These are phyloP conservation scores for Carex scoparia DNA, from an alignment of 176 grass and related monocot species.

Conservation along the genomic window DNA sequence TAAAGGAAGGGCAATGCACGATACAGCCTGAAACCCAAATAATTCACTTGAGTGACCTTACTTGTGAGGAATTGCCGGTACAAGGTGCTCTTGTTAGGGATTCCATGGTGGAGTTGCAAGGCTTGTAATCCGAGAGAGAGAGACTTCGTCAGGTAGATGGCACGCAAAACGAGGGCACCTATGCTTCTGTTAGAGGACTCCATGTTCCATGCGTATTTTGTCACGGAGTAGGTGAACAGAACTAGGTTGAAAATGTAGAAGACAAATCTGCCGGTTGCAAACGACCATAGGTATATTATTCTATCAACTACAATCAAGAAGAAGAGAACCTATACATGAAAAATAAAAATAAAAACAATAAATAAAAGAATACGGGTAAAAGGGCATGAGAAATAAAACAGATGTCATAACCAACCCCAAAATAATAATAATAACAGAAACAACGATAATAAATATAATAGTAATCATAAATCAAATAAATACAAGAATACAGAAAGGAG, in stretches of 20 bases:
- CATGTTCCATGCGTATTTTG: slow-evolving; percentile 91
- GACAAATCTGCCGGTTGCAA: slow-evolving; percentile 77
- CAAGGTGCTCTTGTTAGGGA: slow-evolving; percentile 90
- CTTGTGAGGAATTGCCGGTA: slow-evolving; percentile 93
- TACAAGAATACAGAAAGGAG: background rate
- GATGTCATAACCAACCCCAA: background rate
- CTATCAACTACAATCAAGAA: slow-evolving; percentile 98
- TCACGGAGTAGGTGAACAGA: slow-evolving; percentile 92
- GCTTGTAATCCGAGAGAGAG: slow-evolving; percentile 83
- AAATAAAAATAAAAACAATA: slow-evolving; percentile 14
- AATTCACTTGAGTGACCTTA: slow-evolving; percentile 97
- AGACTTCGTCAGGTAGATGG: slow-evolving; percentile 94
- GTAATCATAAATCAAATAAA: background rate
- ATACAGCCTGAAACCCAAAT: slow-evolving; percentile 80
- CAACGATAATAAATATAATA: background rate
- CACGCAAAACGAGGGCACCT: slow-evolving; percentile 70
- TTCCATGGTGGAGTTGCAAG: slow-evolving; percentile 87
- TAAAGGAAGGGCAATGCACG: slow-evolving; percentile 93
- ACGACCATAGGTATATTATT: slow-evolving; percentile 96
- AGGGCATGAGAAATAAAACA: background rate
- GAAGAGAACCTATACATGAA: slow-evolving; percentile 76
- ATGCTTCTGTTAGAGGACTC: slow-evolving; percentile 69
- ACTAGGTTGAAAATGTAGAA: slow-evolving; percentile 99
- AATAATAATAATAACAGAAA: background rate
- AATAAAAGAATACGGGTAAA: slow-evolving; percentile 16